Conservation (phyloP, 257 asterid genomes). For the Forsythia suspensa region DNA sequence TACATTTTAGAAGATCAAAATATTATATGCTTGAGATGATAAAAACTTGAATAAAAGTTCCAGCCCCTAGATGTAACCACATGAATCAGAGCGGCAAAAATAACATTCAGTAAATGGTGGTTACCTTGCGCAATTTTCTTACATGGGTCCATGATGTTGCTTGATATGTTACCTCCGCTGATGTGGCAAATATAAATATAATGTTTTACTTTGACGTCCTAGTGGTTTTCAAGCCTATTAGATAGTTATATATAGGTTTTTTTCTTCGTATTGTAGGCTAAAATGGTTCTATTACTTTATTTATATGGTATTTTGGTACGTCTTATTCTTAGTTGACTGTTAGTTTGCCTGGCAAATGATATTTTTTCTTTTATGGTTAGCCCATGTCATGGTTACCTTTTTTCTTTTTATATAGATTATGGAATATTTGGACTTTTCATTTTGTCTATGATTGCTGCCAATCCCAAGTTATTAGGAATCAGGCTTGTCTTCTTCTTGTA, state of each 20-base stretch:
- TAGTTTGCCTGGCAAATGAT: background rate
- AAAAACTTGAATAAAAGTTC: background rate
- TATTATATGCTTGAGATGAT: too few species aligned
- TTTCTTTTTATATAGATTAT: too few species aligned
- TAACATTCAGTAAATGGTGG: background rate
- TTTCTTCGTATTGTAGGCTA: background rate
- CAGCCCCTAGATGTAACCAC: too few species aligned
- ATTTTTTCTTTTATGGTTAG: background rate
- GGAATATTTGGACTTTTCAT: background rate
- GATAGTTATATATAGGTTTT: background rate
- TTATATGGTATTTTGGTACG: background rate
- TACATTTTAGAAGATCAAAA: too few species aligned
- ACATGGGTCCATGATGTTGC: background rate
- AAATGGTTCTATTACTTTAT: background rate
- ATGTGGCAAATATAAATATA: background rate
- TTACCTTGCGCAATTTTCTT: background rate
- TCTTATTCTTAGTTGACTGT: background rate
- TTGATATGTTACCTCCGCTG: background rate
- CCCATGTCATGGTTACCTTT: background rate
- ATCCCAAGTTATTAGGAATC: background rate
- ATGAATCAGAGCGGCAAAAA: too few species aligned
- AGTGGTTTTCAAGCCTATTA: background rate
- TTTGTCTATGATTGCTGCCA: background rate
- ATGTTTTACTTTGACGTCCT: background rate
- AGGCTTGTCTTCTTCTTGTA: too few species aligned